A percentile compares a stretch with the other conserved stretches of the same genome.
Evolutionary conservation across 495 filamentous ascomycete species (phyloP).

Genomic region (Mytilinidion resinicola): DNA sequence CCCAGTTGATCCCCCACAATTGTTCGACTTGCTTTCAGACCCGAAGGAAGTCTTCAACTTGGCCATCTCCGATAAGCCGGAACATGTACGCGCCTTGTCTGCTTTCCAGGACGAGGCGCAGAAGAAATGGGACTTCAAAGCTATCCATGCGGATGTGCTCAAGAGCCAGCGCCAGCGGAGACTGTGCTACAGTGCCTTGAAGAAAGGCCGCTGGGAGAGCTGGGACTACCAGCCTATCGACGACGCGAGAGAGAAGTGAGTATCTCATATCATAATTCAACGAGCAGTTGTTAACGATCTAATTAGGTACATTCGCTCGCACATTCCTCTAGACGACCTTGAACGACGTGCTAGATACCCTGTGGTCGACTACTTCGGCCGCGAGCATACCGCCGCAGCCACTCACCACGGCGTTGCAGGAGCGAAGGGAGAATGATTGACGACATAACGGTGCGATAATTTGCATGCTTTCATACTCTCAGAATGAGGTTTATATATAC

Average conservation of each 20-base stretch:
- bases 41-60: constrained; percentile 70
- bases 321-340: constrained; percentile 61
- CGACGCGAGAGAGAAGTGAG: constrained; percentile 62
- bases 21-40: constrained; percentile 67
- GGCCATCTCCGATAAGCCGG: constrained; percentile 44
- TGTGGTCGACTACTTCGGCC: constrained; percentile 54
- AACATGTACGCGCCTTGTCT: constrained; percentile 45
- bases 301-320: constrained; percentile 57
- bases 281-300: constrained; percentile 22
- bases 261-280: background rate
- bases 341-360: constrained; percentile 61
- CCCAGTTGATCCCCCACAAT: constrained; percentile 68
- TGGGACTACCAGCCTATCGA: constrained; percentile 77
- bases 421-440: constrained; percentile 13
- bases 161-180: constrained; percentile 63
- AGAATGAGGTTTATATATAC: no score
- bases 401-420: constrained; percentile 22
- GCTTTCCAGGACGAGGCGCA: constrained; percentile 61
- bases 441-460: no score
- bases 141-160: constrained; percentile 63
- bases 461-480: no score
- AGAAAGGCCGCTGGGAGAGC: constrained; percentile 45
- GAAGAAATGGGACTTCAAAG: constrained; percentile 65
- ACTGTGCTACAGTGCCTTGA: constrained; percentile 68
- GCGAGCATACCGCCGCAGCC: constrained; percentile 31